These are phyloP conservation scores for Kwoniella shivajii DNA, from an alignment of 1,284 basidiomycete species.

Conservation along the genomic window DNA sequence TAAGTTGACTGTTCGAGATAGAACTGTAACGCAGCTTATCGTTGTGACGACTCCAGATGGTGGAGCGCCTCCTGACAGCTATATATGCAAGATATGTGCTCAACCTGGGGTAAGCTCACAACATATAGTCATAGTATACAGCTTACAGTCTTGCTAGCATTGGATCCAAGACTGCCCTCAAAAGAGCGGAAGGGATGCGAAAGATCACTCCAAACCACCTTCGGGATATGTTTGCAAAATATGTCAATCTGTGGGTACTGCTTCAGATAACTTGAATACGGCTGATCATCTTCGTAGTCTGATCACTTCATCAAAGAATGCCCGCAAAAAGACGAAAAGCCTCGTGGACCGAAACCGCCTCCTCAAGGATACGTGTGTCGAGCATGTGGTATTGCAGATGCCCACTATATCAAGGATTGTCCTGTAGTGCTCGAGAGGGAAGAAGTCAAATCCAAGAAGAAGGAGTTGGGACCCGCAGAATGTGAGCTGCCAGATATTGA, in stretches of 20 bases:
- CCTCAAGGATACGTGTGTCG: slow-evolving; percentile 76
- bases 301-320: slow-evolving; percentile 86
- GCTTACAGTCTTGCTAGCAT: slow-evolving; percentile 31
- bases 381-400: slow-evolving; percentile 74
- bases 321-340: slow-evolving; percentile 65
- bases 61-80: slow-evolving; percentile 68
- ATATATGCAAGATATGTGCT: slow-evolving; percentile 81
- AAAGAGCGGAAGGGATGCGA: slow-evolving; percentile 25
- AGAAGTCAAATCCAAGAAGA: slow-evolving; percentile 51
- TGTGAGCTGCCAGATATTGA: slow-evolving; percentile 17
- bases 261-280: neutral
- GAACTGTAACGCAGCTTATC: neutral
- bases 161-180: slow-evolving; percentile 53
- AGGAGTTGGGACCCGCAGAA: slow-evolving; percentile 64
- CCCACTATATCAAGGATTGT: slow-evolving; percentile 84
- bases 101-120: slow-evolving; percentile 53
- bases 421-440: slow-evolving; percentile 62
- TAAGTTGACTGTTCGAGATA: slow-evolving; percentile 7
- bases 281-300: slow-evolving; percentile 55
- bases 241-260: slow-evolving; percentile 43
- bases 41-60: slow-evolving; percentile 26
- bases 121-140: neutral
- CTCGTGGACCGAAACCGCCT: slow-evolving; percentile 69
- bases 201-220: slow-evolving; percentile 34
- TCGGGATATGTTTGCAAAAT: slow-evolving; percentile 51